These are phyloP conservation scores for Bisporella sp. DNA, from an alignment of 2,329 filamentous ascomycete genomes.

Conservation along the genomic window DNA sequence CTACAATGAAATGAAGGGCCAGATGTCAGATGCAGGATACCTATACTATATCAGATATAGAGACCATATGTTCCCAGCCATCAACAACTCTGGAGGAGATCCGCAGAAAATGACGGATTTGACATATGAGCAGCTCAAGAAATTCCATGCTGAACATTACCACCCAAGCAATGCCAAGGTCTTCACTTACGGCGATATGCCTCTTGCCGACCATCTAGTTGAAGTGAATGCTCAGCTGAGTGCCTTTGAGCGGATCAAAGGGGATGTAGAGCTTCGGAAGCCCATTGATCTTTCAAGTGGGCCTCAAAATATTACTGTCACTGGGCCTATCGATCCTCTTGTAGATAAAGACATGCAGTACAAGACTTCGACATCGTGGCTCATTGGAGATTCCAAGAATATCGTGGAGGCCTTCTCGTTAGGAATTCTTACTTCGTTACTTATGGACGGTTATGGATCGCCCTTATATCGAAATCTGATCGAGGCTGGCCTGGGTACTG, in stretches of 20 bases:
- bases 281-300: constrained; percentile 66
- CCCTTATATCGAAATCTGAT: constrained; percentile 85
- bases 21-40: constrained; percentile 96
- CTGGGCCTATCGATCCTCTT: constrained; percentile 80
- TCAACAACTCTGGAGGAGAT: constrained; percentile 96
- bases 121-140: constrained; percentile 80
- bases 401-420: constrained; percentile 85
- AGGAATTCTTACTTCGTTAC: constrained; percentile 70
- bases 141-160: constrained; percentile 89
- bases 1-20: constrained; percentile 99
- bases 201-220: constrained; percentile 70
- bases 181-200: constrained; percentile 92
- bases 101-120: constrained; percentile 94
- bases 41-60: constrained; percentile 94
- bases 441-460: constrained; percentile 93
- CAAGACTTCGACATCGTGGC: constrained; percentile 92
- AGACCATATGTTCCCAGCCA: constrained; percentile 85
- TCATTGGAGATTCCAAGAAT: constrained; percentile 75
- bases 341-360: constrained; percentile 80
- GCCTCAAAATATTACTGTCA: constrained; percentile 61
- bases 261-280: constrained; percentile 66
- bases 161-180: constrained; percentile 97
- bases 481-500: constrained; percentile 81
- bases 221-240: constrained; percentile 71
- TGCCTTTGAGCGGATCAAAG: constrained; percentile 62